Conservation (phyloP, 352 stramenopile species). For the Plasmopara muralis region DNA sequence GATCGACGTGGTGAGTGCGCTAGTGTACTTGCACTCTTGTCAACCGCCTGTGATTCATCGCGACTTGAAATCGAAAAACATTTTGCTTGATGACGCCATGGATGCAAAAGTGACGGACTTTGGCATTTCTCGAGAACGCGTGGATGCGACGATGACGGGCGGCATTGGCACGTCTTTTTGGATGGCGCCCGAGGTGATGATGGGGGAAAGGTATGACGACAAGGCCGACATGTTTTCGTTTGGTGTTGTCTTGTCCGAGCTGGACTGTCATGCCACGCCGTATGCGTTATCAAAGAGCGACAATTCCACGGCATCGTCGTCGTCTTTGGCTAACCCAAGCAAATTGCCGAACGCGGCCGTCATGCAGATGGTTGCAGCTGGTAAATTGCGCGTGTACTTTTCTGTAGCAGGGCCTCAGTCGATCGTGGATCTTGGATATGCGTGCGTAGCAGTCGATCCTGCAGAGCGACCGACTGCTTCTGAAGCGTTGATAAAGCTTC, state of each 20-base stretch:
- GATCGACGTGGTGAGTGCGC: slow-evolving; percentile 23
- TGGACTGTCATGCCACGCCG: slow-evolving; percentile 26
- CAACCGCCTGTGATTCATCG: slow-evolving; percentile 32
- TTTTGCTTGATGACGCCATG: slow-evolving; percentile 25
- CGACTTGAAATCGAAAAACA: slow-evolving; percentile 37
- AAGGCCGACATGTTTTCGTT: slow-evolving; percentile 48
- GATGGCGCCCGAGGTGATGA: slow-evolving; percentile 40
- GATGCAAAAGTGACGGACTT: slow-evolving; percentile 34
- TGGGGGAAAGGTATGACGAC: slow-evolving; percentile 34
- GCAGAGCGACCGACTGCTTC: slow-evolving; percentile 27
- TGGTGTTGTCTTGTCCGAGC: slow-evolving; percentile 36
- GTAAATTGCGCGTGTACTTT: slow-evolving; percentile 30
- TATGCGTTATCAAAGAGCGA: slow-evolving; percentile 24
- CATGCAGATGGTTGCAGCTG: slow-evolving; percentile 41
- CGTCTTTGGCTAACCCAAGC: slow-evolving; percentile 3
- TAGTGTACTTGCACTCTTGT: slow-evolving; percentile 41
- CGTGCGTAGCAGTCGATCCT: slow-evolving; percentile 33
- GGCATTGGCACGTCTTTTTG: slow-evolving; percentile 38
- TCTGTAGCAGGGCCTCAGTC: slow-evolving; percentile 22
- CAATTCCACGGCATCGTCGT: slow-evolving; percentile 10
- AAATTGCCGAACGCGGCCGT: slow-evolving; percentile 33
- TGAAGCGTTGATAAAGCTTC: slow-evolving; percentile 38
- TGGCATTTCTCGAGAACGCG: slow-evolving; percentile 29
- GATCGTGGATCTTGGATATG: slow-evolving; percentile 21
- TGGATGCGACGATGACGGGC: slow-evolving; percentile 33